Conservation (phyloP, 306 rosid genomes). For the Trifolium pratense region DNA sequence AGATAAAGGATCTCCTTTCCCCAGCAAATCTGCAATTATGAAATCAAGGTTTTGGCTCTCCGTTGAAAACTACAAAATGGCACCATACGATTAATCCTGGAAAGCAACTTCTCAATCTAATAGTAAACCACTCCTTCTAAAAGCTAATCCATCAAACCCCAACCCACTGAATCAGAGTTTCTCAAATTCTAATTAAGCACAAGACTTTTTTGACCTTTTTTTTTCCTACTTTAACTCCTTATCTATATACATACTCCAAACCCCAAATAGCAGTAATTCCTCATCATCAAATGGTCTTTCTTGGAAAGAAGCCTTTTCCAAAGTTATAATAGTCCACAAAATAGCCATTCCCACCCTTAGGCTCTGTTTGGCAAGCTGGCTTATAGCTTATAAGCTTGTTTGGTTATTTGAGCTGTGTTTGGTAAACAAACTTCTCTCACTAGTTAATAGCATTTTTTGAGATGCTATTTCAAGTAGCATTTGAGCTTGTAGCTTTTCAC, state of each 20-base stretch:
- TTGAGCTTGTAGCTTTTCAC: no score
- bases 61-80: background rate
- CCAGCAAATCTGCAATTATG: background rate
- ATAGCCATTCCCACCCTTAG: no score
- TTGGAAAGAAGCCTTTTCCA: background rate
- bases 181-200: background rate
- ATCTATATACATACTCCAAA: background rate
- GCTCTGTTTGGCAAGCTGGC: no score
- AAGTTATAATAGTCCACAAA: no score
- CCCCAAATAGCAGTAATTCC: background rate
- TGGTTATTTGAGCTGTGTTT: no score
- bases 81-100: background rate
- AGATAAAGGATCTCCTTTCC: slow-evolving; percentile 6
- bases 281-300: slow-evolving; percentile 4
- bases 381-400: no score
- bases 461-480: no score
- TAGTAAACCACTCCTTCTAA: background rate
- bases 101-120: slow-evolving; percentile 13
- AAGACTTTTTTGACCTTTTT: background rate
- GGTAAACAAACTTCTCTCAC: no score
- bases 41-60: background rate
- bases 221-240: background rate
- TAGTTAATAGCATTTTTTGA: no score
- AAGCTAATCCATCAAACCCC: slow-evolving; percentile 2
- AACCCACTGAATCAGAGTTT: background rate